Evolutionary conservation across 345 rosid species (phyloP).

Genomic region (Populus davidiana): DNA sequence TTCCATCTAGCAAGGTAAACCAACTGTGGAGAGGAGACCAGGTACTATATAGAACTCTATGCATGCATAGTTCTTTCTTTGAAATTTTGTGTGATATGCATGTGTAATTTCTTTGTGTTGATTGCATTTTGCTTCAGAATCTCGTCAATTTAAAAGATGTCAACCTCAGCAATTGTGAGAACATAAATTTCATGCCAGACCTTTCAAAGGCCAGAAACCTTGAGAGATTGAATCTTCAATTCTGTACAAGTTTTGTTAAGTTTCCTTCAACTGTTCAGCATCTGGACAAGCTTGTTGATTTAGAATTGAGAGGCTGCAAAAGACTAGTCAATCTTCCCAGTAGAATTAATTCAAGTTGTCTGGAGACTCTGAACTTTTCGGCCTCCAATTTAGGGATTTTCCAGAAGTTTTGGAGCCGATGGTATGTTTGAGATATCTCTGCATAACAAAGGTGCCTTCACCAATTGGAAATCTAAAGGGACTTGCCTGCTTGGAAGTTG

Average conservation of each 20-base stretch:
- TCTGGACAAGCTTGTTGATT: not conserved
- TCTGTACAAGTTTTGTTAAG: too few species aligned
- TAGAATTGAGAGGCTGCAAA: not conserved
- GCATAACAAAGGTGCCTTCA: not conserved
- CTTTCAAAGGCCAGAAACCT: too few species aligned
- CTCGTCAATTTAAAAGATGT: slow-evolving; percentile 3
- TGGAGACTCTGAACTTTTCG: slow-evolving; percentile 7
- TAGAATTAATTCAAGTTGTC: not conserved
- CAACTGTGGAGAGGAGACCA: slow-evolving; percentile 4
- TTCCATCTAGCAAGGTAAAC: slow-evolving; percentile 4
- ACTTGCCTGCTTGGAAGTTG: not conserved
- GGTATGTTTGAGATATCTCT: too few species aligned
- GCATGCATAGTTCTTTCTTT: too few species aligned
- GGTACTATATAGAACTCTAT: not conserved
- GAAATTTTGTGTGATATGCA: too few species aligned
- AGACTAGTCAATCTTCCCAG: not conserved
- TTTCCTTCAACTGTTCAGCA: not conserved
- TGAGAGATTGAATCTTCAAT: too few species aligned
- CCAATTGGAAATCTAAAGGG: not conserved
- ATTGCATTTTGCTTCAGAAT: not conserved
- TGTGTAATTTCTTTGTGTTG: too few species aligned
- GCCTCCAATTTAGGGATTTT: too few species aligned
- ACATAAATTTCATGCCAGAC: not conserved
- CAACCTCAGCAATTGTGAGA: not conserved
- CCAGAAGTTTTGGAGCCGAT: too few species aligned